phyloP scores from a whole-genome alignment of 2,329 filamentous ascomycete species.

The Aspergillus brasiliensis region DNA sequence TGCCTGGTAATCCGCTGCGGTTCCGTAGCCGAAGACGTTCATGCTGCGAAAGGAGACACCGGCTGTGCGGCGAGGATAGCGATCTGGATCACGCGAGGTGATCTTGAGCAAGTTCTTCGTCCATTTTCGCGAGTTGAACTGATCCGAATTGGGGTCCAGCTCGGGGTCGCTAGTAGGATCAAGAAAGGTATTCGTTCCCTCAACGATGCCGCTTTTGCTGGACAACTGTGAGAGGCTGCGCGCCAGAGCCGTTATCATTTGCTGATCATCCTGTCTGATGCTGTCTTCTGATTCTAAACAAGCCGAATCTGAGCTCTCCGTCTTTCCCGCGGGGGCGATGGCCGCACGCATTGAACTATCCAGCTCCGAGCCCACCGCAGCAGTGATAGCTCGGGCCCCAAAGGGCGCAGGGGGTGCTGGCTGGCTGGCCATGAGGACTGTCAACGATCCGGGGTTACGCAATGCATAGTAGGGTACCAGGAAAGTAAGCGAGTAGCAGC shows the following conservation, averaged over 20 bases:
- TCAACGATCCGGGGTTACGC: background rate
- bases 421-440: conserved; percentile 13
- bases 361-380: conserved; percentile 4
- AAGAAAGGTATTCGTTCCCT: conserved; percentile 40
- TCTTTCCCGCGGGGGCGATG: conserved; percentile 13
- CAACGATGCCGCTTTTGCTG: conserved; percentile 20
- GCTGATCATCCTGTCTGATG: conserved; percentile 24
- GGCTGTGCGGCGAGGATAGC: conserved; percentile 35
- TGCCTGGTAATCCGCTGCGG: conserved; percentile 48
- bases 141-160: conserved; percentile 44
- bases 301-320: conserved; percentile 28
- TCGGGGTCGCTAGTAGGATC: conserved; percentile 35
- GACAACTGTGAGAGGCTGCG: conserved; percentile 35
- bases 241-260: conserved; percentile 33
- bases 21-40: conserved; percentile 47
- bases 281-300: conserved; percentile 26
- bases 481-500: background rate
- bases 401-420: conserved; percentile 23
- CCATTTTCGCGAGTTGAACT: conserved; percentile 50
- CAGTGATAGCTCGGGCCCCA: conserved; percentile 16
- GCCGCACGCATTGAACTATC: conserved; percentile 8
- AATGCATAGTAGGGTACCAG: background rate
- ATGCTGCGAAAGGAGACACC: conserved; percentile 50
- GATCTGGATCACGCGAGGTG: conserved; percentile 33
- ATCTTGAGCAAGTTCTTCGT: conserved; percentile 44